Evolutionary conservation across 345 rosid genomes (phyloP).

Genomic region (Lepidium sativum): DNA sequence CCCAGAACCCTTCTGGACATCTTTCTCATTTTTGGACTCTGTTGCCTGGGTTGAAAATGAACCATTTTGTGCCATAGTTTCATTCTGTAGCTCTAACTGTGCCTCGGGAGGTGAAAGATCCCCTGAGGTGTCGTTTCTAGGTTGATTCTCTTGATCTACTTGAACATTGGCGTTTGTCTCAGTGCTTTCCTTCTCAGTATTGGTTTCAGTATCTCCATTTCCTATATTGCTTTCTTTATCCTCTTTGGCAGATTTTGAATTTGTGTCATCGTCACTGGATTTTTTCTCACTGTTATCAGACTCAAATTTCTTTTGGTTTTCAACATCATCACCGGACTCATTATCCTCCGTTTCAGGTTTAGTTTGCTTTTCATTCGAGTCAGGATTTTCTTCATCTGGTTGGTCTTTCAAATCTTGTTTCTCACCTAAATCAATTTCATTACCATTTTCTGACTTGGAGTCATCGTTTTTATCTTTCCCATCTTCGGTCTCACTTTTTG

Average conservation of each 20-base stretch:
- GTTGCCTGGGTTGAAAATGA: conserved; percentile 87
- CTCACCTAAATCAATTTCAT: conserved; percentile 31
- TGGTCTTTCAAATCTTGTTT: conserved; percentile 40
- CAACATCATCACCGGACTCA: conserved; percentile 34
- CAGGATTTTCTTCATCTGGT: conserved; percentile 32
- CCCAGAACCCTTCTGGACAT: conserved; percentile 44
- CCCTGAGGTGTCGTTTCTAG: conserved; percentile 35
- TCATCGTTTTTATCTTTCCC: conserved; percentile 27
- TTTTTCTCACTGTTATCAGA: conserved; percentile 30
- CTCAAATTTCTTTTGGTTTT: conserved; percentile 33
- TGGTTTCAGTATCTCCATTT: conserved; percentile 31
- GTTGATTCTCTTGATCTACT: conserved; percentile 36
- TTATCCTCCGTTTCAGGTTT: conserved; percentile 33
- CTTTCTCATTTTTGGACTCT: conserved; percentile 87
- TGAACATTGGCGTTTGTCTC: conserved; percentile 38
- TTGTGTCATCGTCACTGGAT: conserved; percentile 21
- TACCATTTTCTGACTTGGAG: conserved; percentile 31
- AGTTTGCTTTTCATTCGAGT: conserved; percentile 34
- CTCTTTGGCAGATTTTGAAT: conserved; percentile 28
- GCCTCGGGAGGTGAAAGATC: conserved; percentile 75
- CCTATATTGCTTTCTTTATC: conserved; percentile 36
- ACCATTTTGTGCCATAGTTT: conserved; percentile 54
- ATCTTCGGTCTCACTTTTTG: conserved; percentile 20
- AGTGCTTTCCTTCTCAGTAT: conserved; percentile 29
- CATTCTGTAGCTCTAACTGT: conserved; percentile 77